Evolutionary conservation across 768 basidiomycete genomes (phyloP).

Genomic region (Mycena floridula): DNA sequence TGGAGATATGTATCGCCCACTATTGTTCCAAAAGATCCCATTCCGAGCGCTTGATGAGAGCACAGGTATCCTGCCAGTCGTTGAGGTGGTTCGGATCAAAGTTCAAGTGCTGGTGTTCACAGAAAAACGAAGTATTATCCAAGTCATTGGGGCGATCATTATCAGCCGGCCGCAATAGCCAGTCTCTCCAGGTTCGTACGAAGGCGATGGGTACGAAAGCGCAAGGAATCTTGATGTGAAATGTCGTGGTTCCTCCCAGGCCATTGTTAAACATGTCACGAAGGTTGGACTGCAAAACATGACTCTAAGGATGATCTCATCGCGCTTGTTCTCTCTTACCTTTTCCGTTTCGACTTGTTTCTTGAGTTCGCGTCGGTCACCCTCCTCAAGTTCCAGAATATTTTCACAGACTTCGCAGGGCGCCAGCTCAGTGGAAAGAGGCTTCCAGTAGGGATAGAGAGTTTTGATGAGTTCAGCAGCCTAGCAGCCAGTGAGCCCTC

Average conservation of each 20-base stretch:
- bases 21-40: slow-evolving; percentile 57
- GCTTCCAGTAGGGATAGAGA: slow-evolving; percentile 62
- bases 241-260: slow-evolving; percentile 34
- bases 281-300: slow-evolving; percentile 47
- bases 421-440: slow-evolving; percentile 43
- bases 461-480: slow-evolving; percentile 47
- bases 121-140: slow-evolving; percentile 60
- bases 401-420: slow-evolving; percentile 62
- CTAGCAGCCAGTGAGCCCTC: slow-evolving; percentile 28
- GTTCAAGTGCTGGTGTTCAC: slow-evolving; percentile 55
- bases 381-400: slow-evolving; percentile 45
- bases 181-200: slow-evolving; percentile 61
- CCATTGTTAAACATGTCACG: slow-evolving; percentile 56
- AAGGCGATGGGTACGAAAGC: slow-evolving; percentile 60
- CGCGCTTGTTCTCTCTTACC: slow-evolving; percentile 32
- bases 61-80: slow-evolving; percentile 50
- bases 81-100: slow-evolving; percentile 65
- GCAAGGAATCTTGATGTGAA: slow-evolving; percentile 42
- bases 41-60: slow-evolving; percentile 53
- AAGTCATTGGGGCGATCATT: slow-evolving; percentile 51
- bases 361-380: slow-evolving; percentile 56
- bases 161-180: slow-evolving; percentile 56
- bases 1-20: slow-evolving; percentile 32
- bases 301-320: slow-evolving; percentile 9
- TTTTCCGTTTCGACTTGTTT: slow-evolving; percentile 75